Base-by-base conservation (phyloP, 2,329 filamentous ascomycete species). In the Fusarium marasasianum region DNA sequence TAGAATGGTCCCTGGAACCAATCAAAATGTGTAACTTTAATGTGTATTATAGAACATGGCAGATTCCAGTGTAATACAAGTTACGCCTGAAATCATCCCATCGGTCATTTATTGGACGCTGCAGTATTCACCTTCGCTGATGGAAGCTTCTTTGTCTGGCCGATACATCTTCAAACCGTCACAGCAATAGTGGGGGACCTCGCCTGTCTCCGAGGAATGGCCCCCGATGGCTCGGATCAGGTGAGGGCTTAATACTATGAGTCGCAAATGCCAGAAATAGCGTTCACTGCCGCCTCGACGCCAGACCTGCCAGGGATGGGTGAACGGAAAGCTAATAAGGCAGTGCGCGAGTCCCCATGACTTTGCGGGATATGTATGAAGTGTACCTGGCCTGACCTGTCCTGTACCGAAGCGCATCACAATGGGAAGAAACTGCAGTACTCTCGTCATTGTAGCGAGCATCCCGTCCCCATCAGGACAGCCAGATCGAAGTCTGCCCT, bases 201-300 rank as follows among this genome's bases (percentile, higher is more conserved):
- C 72, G 70, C 76, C 70, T 66, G 63, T 66, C 62, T 66, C 64
- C 68, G 64, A 73, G 65, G 67, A 72, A 56, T 75, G 63, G 60
- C 65, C 72, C 73, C 69, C 63, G 59, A 72, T 58, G 58, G 69
- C 65, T 61, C 59, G 53, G 58, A 77, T 76, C 67, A 78, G 73
- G 67, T 74, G 66, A 73, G 71, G 51, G 58, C 47, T 67, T 70
- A 47, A 72, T 60, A 53, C 22, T 44, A 63, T 71, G 76, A 76
- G 55, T 61, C 66, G 60, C 71, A 66, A 63, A 62, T 61, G 64
- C 72, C 72, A 72, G 75, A 78, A 77, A 78, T 78, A 77, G 76
- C 64, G 71, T 69, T 72, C 73, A 79, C 74, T 77, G 75, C 72
- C 75, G 70, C 63, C 72, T 73, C 66, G 53, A 74, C 61, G 66